Conservation (phyloP, 371 early-diverging fungal genomes). For the Circinella minor region DNA sequence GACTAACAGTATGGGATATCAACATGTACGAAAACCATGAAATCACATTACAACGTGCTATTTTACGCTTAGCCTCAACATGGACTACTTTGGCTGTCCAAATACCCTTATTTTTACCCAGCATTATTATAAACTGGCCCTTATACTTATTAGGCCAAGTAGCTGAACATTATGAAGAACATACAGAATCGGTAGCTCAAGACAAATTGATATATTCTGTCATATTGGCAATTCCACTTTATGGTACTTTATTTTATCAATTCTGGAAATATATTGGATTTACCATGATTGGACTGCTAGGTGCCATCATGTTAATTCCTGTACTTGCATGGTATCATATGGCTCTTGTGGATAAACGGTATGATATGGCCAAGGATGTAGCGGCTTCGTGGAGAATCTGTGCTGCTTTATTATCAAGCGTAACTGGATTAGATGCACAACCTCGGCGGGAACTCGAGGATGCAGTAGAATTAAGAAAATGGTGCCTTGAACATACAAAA, state of each 20-base stretch:
- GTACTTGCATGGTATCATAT: conserved; percentile 57
- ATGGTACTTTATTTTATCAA: conserved; percentile 35
- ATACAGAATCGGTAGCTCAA: conserved; percentile 59
- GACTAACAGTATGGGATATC: conserved; percentile 50
- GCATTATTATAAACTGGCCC: conserved; percentile 57
- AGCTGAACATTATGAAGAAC: conserved; percentile 50
- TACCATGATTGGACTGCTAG: conserved; percentile 31
- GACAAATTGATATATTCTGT: conserved; percentile 51
- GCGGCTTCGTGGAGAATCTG: conserved; percentile 55
- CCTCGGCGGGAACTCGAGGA: conserved; percentile 44
- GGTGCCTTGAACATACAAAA: conserved; percentile 38
- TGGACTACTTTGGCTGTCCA: conserved; percentile 43
- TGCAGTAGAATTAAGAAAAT: conserved; percentile 38
- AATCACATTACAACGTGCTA: conserved; percentile 40
- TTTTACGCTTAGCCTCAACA: conserved; percentile 38
- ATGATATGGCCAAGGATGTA: conserved; percentile 49
- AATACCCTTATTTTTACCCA: conserved; percentile 62
- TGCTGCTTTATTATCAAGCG: conserved; percentile 40
- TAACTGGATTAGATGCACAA: conserved; percentile 23
- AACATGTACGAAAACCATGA: conserved; percentile 48
- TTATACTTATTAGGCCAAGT: conserved; percentile 51
- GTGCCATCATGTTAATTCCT: conserved; percentile 39
- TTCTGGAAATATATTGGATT: conserved; percentile 40
- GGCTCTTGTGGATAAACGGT: conserved; percentile 53
- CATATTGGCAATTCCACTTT: conserved; percentile 41